Conservation (phyloP, 805 yeast species). For the Alloascoidea hylecoeti region DNA sequence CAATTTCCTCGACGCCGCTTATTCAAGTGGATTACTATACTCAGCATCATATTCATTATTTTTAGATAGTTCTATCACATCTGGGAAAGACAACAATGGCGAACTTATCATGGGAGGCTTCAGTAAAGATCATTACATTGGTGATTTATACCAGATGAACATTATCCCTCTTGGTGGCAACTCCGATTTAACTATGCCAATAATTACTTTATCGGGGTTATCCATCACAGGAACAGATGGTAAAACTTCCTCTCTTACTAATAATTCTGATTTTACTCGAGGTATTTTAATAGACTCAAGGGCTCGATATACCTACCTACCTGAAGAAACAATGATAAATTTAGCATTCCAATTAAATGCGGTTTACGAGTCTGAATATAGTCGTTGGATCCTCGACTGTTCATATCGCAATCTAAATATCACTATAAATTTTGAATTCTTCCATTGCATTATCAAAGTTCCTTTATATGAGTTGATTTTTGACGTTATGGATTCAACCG, state of each 20-base stretch:
- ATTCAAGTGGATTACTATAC: not conserved
- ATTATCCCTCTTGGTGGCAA: not conserved
- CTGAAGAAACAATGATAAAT: not conserved
- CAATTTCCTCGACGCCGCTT: not conserved
- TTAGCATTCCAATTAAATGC: constrained; percentile 3
- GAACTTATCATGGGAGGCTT: not conserved
- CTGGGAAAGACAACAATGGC: too few species aligned
- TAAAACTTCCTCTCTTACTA: not conserved
- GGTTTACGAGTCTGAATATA: constrained; percentile 1
- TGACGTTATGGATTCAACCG: not conserved
- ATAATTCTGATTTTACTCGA: not conserved
- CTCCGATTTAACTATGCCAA: not conserved
- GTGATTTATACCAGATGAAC: not conserved
- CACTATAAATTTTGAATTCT: constrained; percentile 11
- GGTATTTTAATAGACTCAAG: not conserved
- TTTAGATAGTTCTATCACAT: too few species aligned
- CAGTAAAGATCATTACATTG: not conserved
- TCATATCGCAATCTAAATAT: constrained; percentile 2
- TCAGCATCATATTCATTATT: not conserved
- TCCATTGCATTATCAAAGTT: constrained; percentile 7
- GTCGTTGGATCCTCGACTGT: constrained; percentile 2
- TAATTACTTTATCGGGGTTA: not conserved
- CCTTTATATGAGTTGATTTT: constrained; percentile 9
- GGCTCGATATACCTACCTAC: constrained; percentile 2
- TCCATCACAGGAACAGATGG: not conserved